These are phyloP conservation scores for Phlegmacium glaucopus DNA, from an alignment of 768 basidiomycete genomes.

Conservation along the genomic window DNA sequence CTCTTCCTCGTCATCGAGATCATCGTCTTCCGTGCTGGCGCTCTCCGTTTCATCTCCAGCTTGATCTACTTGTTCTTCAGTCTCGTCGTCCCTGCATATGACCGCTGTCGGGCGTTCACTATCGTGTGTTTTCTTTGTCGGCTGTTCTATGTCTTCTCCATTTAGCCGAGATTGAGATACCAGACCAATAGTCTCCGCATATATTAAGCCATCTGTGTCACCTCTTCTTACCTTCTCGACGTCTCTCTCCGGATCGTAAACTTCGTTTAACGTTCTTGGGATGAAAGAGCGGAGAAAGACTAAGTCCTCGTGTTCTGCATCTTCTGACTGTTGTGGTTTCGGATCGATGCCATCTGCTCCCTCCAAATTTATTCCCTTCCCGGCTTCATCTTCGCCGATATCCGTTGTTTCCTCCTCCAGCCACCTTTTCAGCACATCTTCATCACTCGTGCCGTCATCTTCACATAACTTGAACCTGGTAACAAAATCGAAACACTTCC, in stretches of 20 bases:
- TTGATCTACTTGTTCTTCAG: slow-evolving; percentile 9
- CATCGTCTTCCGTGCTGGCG: slow-evolving; percentile 29
- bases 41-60: slow-evolving; percentile 19
- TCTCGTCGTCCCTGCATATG: slow-evolving; percentile 4
- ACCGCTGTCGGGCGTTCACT: neutral
- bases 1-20: slow-evolving; percentile 31
- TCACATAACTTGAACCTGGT: slow-evolving; percentile 50
- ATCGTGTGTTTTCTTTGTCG: neutral
- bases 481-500: slow-evolving; percentile 87
- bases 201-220: slow-evolving; percentile 69
- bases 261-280: slow-evolving; percentile 86
- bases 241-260: slow-evolving; percentile 94
- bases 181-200: slow-evolving; percentile 82
- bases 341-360: slow-evolving; percentile 3
- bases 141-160: slow-evolving; percentile 2
- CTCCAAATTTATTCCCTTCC: slow-evolving; percentile 8
- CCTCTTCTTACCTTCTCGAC: slow-evolving; percentile 72
- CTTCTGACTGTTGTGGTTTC: slow-evolving; percentile 13
- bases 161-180: slow-evolving; percentile 36
- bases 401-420: slow-evolving; percentile 32
- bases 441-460: slow-evolving; percentile 27
- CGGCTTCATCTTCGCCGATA: slow-evolving; percentile 17
- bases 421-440: slow-evolving; percentile 41
- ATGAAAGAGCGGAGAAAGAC: slow-evolving; percentile 92
- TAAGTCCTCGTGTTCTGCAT: slow-evolving; percentile 70